Base-by-base conservation (phyloP, 495 filamentous ascomycete species). In the Penicillium ucsense region DNA sequence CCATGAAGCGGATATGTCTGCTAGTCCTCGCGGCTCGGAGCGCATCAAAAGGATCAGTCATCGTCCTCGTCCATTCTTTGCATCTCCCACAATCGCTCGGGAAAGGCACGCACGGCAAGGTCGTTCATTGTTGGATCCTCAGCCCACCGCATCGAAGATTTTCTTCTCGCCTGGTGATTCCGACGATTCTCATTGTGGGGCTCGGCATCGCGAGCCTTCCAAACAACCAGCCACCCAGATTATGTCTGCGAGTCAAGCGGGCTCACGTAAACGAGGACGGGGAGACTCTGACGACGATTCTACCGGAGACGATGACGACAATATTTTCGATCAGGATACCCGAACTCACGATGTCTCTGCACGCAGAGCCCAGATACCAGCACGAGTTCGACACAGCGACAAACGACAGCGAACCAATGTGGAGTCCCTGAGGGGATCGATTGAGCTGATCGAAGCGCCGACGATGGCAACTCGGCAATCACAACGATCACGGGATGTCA, bases 61-160 rank as follows among this genome's bases (percentile, higher is more conserved):
- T 45, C 38, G 47, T 6, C 50, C 37, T 4, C 32, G 46, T 28
- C 37, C 34, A 29, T 53, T 33, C 35, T 52, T 55, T 40, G 48
- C 48, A 35, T 49, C 49, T 10, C 45, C 54, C 0, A 27, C 43
- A 3, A 6, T 29, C 33, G 38, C 9, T 37, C 43, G 35, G 29
- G 8, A 6, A 31, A 39, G 32, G 20, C 48, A 31, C 3, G 20
- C 27, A n/a, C 35, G 42, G 4, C 43, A 50, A 6, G 53, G 43
- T 31, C 51, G 49, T n/a, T 46, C 55, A 4, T 63, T 67, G 33
- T 64, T 71, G 29, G 67, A 71, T 49, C 64, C 59, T 6, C 67
- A 71, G 36, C 35, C 43, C 3, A 54, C 54, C 37, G 67, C 67
- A 6, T 44, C 44, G 5, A 55, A 61, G 7, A 53, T 71, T 3